A percentile compares a stretch with the other conserved stretches of the same genome.
Evolutionary conservation across 1,284 basidiomycete species (phyloP).

Genomic region (Phlebopus sp.): DNA sequence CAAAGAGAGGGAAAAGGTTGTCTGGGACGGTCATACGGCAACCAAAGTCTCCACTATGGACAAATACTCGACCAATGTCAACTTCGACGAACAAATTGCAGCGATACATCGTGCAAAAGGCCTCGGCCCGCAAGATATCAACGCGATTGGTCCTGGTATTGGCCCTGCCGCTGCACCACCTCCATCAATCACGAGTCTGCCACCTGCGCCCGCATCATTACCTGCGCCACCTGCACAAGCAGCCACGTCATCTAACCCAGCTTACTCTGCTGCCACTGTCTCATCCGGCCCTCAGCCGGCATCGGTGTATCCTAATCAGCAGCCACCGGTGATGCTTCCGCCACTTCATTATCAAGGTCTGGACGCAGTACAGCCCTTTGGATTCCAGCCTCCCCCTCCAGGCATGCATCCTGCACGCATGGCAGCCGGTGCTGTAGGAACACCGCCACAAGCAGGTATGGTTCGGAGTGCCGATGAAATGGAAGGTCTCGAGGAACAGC

Average conservation of each 20-base stretch:
- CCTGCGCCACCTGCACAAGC: constrained; percentile 57
- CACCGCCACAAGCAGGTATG: constrained; percentile 55
- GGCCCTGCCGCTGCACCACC: constrained; percentile 72
- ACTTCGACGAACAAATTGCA: constrained; percentile 93
- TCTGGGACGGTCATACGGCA: constrained; percentile 95
- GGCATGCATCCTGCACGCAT: constrained; percentile 52
- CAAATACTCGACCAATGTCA: constrained; percentile 88
- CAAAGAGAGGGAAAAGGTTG: constrained; percentile 86
- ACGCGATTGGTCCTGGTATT: constrained; percentile 80
- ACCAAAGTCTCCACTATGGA: constrained; percentile 85
- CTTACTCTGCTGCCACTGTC: constrained; percentile 70
- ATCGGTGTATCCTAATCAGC: constrained; percentile 55
- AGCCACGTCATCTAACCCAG: constrained; percentile 38
- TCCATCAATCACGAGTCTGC: constrained; percentile 55
- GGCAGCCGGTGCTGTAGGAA: constrained; percentile 45
- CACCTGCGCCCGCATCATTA: constrained; percentile 62
- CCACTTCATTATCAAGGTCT: constrained; percentile 79
- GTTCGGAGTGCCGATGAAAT: constrained; percentile 78
- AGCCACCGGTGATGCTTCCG: constrained; percentile 75
- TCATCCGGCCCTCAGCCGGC: constrained; percentile 80
- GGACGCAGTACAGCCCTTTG: constrained; percentile 72
- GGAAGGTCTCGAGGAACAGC: constrained; percentile 63
- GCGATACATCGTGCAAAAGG: constrained; percentile 90
- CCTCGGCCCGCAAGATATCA: constrained; percentile 75
- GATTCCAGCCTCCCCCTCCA: constrained; percentile 63